Evolutionary conservation across 257 asterid genomes (phyloP).

Genomic region (Solanum piurae): DNA sequence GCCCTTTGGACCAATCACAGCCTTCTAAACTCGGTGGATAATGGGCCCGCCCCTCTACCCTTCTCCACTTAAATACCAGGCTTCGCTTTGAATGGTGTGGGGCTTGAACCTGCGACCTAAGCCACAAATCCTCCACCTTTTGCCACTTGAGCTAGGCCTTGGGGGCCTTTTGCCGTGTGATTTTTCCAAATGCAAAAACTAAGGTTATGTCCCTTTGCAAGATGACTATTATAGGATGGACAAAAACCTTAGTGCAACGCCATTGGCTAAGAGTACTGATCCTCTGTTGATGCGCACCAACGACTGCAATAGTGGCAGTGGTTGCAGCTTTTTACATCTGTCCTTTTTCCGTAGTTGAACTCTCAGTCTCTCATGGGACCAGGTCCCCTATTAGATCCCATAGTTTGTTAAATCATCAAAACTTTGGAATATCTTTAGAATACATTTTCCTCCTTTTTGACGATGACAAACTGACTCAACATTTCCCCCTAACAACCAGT

Average conservation of each 20-base stretch:
- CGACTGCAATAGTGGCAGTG: background rate
- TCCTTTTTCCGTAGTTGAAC: background rate
- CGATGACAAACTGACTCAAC: background rate
- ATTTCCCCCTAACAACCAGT: background rate
- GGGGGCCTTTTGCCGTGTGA: background rate
- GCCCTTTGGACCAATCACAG: too few relatives aligned
- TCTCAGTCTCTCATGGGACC: background rate
- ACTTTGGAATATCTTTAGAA: background rate
- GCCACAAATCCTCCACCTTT: too few relatives aligned
- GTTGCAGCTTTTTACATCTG: background rate
- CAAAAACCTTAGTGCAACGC: background rate
- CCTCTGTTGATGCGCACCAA: background rate
- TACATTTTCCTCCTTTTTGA: background rate
- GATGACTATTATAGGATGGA: background rate
- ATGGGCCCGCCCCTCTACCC: too few relatives aligned
- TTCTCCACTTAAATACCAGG: too few relatives aligned
- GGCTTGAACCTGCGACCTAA: too few relatives aligned
- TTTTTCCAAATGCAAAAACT: background rate
- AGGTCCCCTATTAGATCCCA: background rate
- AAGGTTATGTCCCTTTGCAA: background rate
- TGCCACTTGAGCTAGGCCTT: too few relatives aligned
- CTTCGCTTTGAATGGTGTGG: too few relatives aligned
- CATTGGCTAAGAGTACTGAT: background rate
- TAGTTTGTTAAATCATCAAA: background rate
- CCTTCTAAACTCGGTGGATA: too few relatives aligned